phyloP scores from a whole-genome alignment of 139 green algal species.

The Parachlorella kessleri region DNA sequence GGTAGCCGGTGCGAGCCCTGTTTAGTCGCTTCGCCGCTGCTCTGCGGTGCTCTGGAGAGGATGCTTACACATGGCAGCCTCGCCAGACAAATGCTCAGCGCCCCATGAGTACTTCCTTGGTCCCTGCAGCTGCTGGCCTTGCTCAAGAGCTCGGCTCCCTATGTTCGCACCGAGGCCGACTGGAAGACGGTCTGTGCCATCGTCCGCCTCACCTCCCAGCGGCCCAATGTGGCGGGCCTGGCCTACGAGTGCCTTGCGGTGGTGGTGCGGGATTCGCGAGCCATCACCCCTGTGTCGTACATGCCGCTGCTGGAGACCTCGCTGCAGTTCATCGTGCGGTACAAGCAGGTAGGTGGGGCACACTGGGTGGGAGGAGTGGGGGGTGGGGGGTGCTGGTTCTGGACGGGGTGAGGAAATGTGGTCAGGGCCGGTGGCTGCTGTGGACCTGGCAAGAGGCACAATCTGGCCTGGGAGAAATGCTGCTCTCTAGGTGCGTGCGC shows the following conservation, averaged over 20 bases:
- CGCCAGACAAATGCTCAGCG: too few relatives aligned
- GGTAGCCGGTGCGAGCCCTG: too few relatives aligned
- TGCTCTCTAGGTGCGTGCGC: too few relatives aligned
- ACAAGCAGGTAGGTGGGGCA: slow-evolving; percentile 33
- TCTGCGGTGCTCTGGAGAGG: too few relatives aligned
- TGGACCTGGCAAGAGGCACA: too few relatives aligned
- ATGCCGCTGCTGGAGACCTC: slow-evolving; percentile 38
- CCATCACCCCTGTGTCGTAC: slow-evolving; percentile 24
- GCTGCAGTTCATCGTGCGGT: slow-evolving; percentile 64
- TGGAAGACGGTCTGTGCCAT: slow-evolving; percentile 87
- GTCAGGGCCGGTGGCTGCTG: too few relatives aligned
- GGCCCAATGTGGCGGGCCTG: slow-evolving; percentile 39
- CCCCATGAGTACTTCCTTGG: too few relatives aligned
- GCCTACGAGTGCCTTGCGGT: slow-evolving; percentile 40
- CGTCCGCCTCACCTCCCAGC: slow-evolving; percentile 71
- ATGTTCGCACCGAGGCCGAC: slow-evolving; percentile 72
- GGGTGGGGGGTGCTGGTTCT: not conserved
- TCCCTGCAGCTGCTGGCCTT: slow-evolving; percentile 53
- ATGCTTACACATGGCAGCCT: too few relatives aligned
- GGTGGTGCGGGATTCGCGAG: slow-evolving; percentile 15
- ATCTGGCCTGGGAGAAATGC: too few relatives aligned
- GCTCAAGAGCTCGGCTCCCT: slow-evolving; percentile 63
- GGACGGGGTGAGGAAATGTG: not conserved
- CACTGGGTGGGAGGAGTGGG: not conserved
- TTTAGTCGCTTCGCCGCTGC: too few relatives aligned